Evolutionary conservation across 1,139 yeast species (phyloP).

Genomic region (Yamadazyma friedrichii): DNA sequence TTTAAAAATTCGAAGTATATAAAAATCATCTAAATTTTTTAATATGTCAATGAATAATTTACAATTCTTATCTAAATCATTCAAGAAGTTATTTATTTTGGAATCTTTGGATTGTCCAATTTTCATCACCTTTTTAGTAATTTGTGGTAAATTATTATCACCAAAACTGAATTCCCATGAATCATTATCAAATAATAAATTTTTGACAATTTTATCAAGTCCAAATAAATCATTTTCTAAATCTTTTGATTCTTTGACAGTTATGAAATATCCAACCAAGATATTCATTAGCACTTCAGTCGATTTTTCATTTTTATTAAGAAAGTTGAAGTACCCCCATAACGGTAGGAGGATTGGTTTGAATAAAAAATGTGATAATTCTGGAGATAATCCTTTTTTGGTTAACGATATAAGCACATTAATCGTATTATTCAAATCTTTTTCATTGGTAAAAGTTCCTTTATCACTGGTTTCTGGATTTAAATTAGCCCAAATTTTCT

Average conservation of each 20-base stretch:
- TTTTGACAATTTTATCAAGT: constrained; percentile 40
- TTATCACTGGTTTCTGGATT: constrained; percentile 27
- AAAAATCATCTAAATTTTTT: constrained; percentile 44
- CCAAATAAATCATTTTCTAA: constrained; percentile 21
- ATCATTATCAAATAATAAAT: constrained; percentile 43
- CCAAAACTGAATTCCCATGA: constrained; percentile 54
- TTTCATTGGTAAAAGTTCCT: constrained; percentile 40
- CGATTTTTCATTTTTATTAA: constrained; percentile 38
- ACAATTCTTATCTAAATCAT: constrained; percentile 51
- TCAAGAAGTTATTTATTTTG: constrained; percentile 34
- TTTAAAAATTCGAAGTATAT: constrained; percentile 51
- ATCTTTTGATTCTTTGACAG: constrained; percentile 27
- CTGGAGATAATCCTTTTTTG: constrained; percentile 46
- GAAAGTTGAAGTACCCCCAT: constrained; percentile 64
- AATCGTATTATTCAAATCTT: constrained; percentile 57
- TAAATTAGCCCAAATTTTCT: constrained; percentile 44
- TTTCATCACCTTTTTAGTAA: constrained; percentile 19
- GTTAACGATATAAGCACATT: constrained; percentile 65
- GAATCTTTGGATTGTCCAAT: constrained; percentile 20
- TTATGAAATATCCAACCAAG: constrained; percentile 46
- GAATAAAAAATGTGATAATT: constrained; percentile 43
- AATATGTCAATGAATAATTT: constrained; percentile 48
- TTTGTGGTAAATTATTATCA: constrained; percentile 55
- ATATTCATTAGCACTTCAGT: constrained; percentile 47
- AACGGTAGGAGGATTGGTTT: constrained; percentile 45